phyloP scores from a whole-genome alignment of 108 stramenopile species.

The Ochromonas danica region DNA sequence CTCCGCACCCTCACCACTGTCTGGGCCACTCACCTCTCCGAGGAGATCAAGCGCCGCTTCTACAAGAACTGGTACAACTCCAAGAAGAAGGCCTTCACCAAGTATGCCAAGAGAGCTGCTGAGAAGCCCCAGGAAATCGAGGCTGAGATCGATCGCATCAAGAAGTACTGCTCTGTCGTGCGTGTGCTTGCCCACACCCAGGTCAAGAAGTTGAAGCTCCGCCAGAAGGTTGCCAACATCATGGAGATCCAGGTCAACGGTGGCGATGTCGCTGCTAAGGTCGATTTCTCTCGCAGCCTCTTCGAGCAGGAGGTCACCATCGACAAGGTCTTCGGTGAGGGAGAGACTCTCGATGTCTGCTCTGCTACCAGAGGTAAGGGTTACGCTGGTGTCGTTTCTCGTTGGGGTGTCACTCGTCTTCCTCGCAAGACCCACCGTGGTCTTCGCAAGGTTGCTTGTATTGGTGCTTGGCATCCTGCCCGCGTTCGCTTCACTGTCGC shows the following conservation, averaged over 20 bases:
- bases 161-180: conserved; percentile 94
- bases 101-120: conserved; percentile 92
- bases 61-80: conserved; percentile 99
- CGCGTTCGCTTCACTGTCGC: conserved; percentile 93
- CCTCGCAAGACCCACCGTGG: conserved; percentile 99
- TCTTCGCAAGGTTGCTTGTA: conserved; percentile 99
- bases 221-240: conserved; percentile 98
- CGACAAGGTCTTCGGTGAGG: conserved; percentile 90
- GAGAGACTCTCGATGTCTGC: conserved; percentile 88
- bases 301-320: conserved; percentile 95
- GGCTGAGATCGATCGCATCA: conserved; percentile 91
- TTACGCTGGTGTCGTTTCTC: conserved; percentile 94
- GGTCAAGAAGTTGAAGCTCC: conserved; percentile 89
- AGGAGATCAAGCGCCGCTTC: conserved; percentile 95
- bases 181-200: conserved; percentile 99
- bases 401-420: conserved; percentile 99
- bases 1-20: conserved; percentile 97
- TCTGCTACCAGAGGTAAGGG: conserved; percentile 98
- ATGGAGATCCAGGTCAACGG: conserved; percentile 99
- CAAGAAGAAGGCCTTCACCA: conserved; percentile 99
- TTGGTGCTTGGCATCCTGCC: conserved; percentile 99
- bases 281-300: conserved; percentile 93
- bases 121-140: conserved; percentile 82
- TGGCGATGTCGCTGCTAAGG: conserved; percentile 90
- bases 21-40: conserved; percentile 95